Evolutionary conservation across 2,329 filamentous ascomycete genomes (phyloP), one percentile per base, ranked within the genome.

Genomic region (Paramyrothecium roridum): DNA sequence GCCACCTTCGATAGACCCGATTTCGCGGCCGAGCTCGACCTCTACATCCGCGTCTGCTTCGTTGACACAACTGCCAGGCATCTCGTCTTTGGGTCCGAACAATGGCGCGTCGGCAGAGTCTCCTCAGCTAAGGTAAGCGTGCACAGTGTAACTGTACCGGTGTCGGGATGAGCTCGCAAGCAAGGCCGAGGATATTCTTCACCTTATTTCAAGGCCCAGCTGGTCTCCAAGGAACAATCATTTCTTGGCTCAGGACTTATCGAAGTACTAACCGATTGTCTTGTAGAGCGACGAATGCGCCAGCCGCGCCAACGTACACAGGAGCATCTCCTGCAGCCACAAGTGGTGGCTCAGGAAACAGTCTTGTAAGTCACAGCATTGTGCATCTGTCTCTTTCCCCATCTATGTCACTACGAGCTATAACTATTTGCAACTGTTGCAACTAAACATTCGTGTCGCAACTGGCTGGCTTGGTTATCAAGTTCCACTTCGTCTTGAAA

Each of bases 21-120:
- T 80, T 56, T 80, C 80, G 30, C 73, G 76, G 60, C 78, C 78
- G 21, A 76, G 73, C 61, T 80, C 80, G 33, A 76, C 76, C 3
- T 79, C 80, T 3, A 77, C 78, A 1, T 71, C 75, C 20, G 73
- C 71, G 19, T 76, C 77, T 17, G 65, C 75, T 30, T 65, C 66
- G 23, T 48, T 73, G 55, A 71, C 73, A 17, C 79, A 82, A 46
- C 67, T 82, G 43, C 73, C 79, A 10, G 74, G 72, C 34, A 76
- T 82, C 33, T 71, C 76, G 13, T 70, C 76, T 3, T 68, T 82
- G 48, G 76, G 77, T 40, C 68, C 75, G 23, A 74, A 68, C 47
- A 73, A 69, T 58, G 70, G 66, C 71, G 19, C 68, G 7, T 71
- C 69, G 16, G 65, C 68, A 12, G 72, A 66, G 61, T 73, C 78